Percentiles rank a stretch among this genome's conserved stretches.
Evolutionary conservation across 2,329 filamentous ascomycete genomes (phyloP).

Genomic region (Davidsoniella australis): DNA sequence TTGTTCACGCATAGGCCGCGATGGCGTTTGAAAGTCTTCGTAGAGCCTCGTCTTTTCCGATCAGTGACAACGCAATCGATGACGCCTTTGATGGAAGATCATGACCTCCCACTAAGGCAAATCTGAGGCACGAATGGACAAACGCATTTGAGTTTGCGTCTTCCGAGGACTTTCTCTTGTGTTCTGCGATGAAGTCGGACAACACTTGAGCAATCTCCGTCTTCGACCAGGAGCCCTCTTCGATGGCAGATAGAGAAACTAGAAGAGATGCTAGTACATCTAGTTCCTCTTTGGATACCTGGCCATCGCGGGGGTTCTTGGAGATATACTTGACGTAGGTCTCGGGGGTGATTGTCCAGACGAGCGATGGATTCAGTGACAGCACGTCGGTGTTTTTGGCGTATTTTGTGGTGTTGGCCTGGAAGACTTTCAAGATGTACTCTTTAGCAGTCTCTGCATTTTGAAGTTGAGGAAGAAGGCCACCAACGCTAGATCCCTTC

Average conservation of each 20-base stretch:
- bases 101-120: conserved; percentile 11
- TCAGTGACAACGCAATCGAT: conserved; percentile 18
- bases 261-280: conserved; percentile 10
- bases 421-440: conserved; percentile 11
- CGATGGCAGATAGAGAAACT: conserved; percentile 15
- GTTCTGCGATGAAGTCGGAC: neutral
- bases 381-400: conserved; percentile 14
- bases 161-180: neutral
- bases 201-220: conserved; percentile 17
- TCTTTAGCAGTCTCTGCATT: conserved; percentile 1
- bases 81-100: conserved; percentile 12
- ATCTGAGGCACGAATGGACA: conserved; percentile 10
- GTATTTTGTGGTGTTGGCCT: conserved; percentile 10
- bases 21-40: conserved; percentile 6
- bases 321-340: conserved; percentile 15
- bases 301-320: neutral
- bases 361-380: conserved; percentile 22
- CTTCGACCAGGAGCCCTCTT: conserved; percentile 14
- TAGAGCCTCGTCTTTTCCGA: conserved; percentile 21
- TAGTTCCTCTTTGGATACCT: neutral
- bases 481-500: neutral
- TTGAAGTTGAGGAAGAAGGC: neutral
- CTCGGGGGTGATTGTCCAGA: conserved; percentile 21
- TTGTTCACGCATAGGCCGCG: neutral
- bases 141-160: neutral